Evolutionary conservation across 1,284 basidiomycete genomes (phyloP).

Genomic region (Ceratobasidium theobromae): DNA sequence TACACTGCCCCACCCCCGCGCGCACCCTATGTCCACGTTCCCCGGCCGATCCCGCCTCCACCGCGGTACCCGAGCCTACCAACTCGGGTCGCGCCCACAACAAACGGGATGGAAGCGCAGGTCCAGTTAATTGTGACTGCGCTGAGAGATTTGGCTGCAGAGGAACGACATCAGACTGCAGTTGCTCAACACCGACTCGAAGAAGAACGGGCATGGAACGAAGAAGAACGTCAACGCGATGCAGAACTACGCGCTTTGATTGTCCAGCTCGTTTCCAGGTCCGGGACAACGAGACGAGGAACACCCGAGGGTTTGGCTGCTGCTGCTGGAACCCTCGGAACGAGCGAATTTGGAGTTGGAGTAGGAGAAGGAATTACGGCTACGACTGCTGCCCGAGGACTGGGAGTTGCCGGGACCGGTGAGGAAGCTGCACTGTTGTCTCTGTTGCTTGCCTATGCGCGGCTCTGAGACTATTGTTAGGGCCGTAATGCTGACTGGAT

Average conservation of each 20-base stretch:
- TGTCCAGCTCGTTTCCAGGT: too few species aligned
- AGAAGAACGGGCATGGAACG: slow-evolving; percentile 10
- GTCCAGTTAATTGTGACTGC: slow-evolving; percentile 24
- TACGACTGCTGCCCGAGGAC: background rate
- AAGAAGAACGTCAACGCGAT: slow-evolving; percentile 1
- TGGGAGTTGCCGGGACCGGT: slow-evolving; percentile 16
- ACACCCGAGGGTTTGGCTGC: too few species aligned
- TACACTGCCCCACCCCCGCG: slow-evolving; percentile 3
- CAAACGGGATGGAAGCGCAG: background rate
- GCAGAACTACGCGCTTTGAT: slow-evolving; percentile 4
- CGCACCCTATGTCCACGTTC: slow-evolving; percentile 16
- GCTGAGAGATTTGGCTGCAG: slow-evolving; percentile 7
- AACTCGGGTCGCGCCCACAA: background rate
- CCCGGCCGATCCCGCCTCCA: slow-evolving; percentile 13
- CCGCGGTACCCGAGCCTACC: slow-evolving; percentile 7
- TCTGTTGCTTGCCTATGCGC: too few species aligned
- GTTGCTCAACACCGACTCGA: background rate
- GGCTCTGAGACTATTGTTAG: background rate
- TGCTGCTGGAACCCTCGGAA: too few species aligned
- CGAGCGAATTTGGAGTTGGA: background rate
- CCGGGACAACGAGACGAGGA: too few species aligned
- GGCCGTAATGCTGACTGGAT: background rate
- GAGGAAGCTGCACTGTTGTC: too few species aligned
- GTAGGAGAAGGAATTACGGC: too few species aligned
- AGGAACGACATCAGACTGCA: background rate